Evolutionary conservation across 352 stramenopile genomes (phyloP).

Genomic region (Phytophthora multivora): DNA sequence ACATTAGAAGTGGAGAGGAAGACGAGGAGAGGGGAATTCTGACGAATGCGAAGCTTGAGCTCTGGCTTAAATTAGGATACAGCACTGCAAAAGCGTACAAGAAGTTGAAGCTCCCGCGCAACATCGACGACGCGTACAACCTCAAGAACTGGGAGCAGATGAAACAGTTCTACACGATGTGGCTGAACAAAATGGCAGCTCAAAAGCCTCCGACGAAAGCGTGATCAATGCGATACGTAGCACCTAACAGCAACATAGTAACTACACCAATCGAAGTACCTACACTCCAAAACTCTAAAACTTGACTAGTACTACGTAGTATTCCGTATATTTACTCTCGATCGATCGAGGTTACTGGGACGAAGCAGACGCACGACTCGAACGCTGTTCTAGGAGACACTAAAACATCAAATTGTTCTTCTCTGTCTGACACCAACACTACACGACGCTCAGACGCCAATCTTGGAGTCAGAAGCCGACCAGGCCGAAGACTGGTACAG

Average conservation of each 20-base stretch:
- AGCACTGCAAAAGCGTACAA: not conserved
- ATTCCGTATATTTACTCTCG: slow-evolving; percentile 32
- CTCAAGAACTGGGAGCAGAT: not conserved
- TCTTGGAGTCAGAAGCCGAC: slow-evolving; percentile 31
- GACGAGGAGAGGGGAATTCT: not conserved
- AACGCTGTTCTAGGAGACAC: slow-evolving; percentile 30
- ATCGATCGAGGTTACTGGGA: slow-evolving; percentile 17
- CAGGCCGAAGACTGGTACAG: slow-evolving; percentile 39
- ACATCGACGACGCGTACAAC: not conserved
- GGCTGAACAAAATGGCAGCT: not conserved
- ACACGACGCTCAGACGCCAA: slow-evolving; percentile 26
- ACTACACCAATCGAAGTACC: too few relatives aligned
- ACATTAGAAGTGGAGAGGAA: not conserved
- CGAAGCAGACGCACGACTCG: slow-evolving; percentile 20
- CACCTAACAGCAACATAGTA: too few relatives aligned
- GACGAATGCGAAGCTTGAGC: not conserved
- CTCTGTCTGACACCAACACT: slow-evolving; percentile 18
- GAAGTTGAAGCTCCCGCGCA: not conserved
- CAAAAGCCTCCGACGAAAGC: not conserved
- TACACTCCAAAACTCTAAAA: too few relatives aligned
- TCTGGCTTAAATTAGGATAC: not conserved
- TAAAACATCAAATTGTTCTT: slow-evolving; percentile 30
- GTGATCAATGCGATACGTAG: too few relatives aligned
- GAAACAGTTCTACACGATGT: slow-evolving; percentile 1
- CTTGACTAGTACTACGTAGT: slow-evolving; percentile 26